Percentiles rank a stretch among this genome's conserved stretches.
Evolutionary conservation across 805 yeast species (phyloP).

Genomic region (Saccharomycopsis amapae): DNA sequence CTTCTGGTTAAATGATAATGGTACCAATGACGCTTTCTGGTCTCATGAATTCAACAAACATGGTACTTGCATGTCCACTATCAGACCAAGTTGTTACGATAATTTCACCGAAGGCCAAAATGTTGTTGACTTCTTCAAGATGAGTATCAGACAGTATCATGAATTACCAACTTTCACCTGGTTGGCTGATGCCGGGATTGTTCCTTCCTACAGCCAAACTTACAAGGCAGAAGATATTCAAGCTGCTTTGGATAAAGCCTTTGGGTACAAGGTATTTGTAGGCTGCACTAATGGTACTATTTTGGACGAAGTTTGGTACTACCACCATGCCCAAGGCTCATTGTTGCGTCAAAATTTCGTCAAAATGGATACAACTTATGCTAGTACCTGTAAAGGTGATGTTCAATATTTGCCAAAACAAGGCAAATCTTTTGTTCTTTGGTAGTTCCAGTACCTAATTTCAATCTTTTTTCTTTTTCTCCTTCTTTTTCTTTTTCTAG

Average conservation of each 20-base stretch:
- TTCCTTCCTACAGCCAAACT: constrained; percentile 51
- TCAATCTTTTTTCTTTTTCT: neutral
- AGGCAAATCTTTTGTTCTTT: constrained; percentile 19
- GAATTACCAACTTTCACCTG: constrained; percentile 61
- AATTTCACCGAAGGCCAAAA: too few relatives aligned
- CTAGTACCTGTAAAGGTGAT: constrained; percentile 56
- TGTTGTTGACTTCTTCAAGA: constrained; percentile 60
- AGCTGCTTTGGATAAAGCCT: constrained; percentile 42
- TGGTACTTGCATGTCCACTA: constrained; percentile 83
- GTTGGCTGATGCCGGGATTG: constrained; percentile 60
- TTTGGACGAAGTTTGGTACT: constrained; percentile 60
- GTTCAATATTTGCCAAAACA: constrained; percentile 28
- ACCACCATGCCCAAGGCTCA: constrained; percentile 67
- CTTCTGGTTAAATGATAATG: constrained; percentile 69
- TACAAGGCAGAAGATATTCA: constrained; percentile 52
- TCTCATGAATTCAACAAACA: constrained; percentile 90
- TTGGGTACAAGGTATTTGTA: constrained; percentile 52
- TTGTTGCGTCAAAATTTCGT: constrained; percentile 56
- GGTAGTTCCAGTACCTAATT: constrained; percentile 8
- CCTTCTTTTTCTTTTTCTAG: too few relatives aligned
- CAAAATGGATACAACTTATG: constrained; percentile 51
- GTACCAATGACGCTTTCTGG: constrained; percentile 68
- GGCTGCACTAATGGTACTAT: constrained; percentile 49
- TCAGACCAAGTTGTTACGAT: constrained; percentile 30
- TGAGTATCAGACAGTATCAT: constrained; percentile 50